Percentiles rank a stretch among this genome's conserved stretches.
phyloP scores from a whole-genome alignment of 345 rosid genomes.

The Stellera chamaejasme region DNA sequence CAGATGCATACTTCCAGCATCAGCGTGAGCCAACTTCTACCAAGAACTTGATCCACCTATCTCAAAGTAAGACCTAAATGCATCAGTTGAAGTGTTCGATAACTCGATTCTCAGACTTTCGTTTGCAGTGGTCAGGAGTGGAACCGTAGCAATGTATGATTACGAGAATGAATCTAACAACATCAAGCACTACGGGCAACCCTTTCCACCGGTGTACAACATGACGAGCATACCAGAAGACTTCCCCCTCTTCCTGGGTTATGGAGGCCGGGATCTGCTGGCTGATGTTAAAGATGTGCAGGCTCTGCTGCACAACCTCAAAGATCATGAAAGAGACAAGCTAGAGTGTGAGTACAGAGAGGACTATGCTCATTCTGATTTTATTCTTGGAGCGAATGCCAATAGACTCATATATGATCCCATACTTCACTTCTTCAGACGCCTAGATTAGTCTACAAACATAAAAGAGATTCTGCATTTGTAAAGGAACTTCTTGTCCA shows the following conservation, averaged over 20 bases:
- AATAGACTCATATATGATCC: slow-evolving; percentile 31
- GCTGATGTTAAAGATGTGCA: slow-evolving; percentile 36
- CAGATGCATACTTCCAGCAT: too few species aligned
- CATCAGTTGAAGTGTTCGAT: not conserved
- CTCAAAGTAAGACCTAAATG: not conserved
- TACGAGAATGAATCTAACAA: slow-evolving; percentile 29
- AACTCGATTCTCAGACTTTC: not conserved
- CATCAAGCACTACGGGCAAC: slow-evolving; percentile 38
- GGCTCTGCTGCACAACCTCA: slow-evolving; percentile 23
- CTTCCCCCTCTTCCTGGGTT: slow-evolving; percentile 35
- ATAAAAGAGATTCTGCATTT: too few species aligned
- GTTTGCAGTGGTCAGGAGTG: slow-evolving; percentile 33
- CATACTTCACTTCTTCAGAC: slow-evolving; percentile 30
- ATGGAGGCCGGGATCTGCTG: slow-evolving; percentile 41
- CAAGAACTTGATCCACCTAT: too few species aligned
- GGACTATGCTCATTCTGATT: slow-evolving; percentile 48
- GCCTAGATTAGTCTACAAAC: not conserved
- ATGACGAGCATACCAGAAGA: slow-evolving; percentile 37
- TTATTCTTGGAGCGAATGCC: slow-evolving; percentile 29
- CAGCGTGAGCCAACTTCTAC: too few species aligned
- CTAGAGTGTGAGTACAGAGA: slow-evolving; percentile 22
- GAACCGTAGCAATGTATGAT: slow-evolving; percentile 37
- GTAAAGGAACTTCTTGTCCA: too few species aligned
- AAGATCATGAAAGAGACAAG: slow-evolving; percentile 31
- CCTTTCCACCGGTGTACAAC: slow-evolving; percentile 44